Evolutionary conservation across 495 filamentous ascomycete species (phyloP), one percentile per base, ranked within the genome.

Genomic region (Pyronema domesticum): DNA sequence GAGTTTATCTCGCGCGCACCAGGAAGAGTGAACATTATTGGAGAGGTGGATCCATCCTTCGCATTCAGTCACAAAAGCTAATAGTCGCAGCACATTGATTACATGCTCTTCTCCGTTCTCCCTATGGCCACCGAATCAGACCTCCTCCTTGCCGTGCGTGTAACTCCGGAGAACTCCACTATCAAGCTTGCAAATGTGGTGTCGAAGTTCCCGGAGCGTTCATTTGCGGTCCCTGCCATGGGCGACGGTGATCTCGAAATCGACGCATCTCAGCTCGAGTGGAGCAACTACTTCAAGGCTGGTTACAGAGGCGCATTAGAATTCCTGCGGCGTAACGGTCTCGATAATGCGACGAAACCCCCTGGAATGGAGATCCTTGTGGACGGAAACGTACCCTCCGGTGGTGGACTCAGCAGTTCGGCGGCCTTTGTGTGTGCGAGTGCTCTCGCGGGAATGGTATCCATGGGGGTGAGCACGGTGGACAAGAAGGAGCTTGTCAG

Each of bases 241-340:
- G 60, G 69, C 18, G 70, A 78, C 30, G 72, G 77, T 33, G 75
- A 83, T 57, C 76, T 93, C 49, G 79, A 89, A 56, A 87, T 94
- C 67, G 85, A 94, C 67, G 74, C 81, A 43, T 83, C 79, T 58
- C 72, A 80, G 58, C 85, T 89, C 58, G 87, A 95, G 68, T 98
- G 93, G 93, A 82, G 88, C 46, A 96, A 95, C 65, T 98, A 98
- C 74, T 95, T 98, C 78, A 94, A 87, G 70, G 82, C 86, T 17
- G 93, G 91, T 0, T 73, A 95, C 43, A 72, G 78, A 3, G 91
- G 87, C 14, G 89, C 89, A 6, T 62, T 93, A 35, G 78, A 86
- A 64, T 72, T 94, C 50, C 70, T 98, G 60, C 77, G 76, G 58
- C 78, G 83, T 72, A 80, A 81, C 60, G 71, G 75, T 35, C 34